Evolutionary conservation across 352 stramenopile species (phyloP).

Genomic region (Halophytophthora polymorphica): DNA sequence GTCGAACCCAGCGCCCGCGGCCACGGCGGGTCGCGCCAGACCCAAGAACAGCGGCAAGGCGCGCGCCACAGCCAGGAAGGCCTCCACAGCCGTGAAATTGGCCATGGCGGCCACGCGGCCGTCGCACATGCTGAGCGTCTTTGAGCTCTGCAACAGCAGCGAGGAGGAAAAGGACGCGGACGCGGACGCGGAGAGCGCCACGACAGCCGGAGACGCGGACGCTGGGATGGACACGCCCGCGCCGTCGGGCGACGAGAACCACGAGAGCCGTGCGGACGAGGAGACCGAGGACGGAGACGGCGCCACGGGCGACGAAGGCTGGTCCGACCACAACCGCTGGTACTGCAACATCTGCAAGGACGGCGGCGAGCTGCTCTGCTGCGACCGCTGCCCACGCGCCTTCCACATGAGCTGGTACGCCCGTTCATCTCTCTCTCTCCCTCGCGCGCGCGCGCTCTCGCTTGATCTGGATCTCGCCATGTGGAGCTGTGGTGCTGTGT

Average conservation of each 20-base stretch:
- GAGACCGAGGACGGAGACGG: constrained; percentile 35
- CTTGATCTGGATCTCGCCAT: too few relatives aligned
- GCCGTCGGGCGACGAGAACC: constrained; percentile 35
- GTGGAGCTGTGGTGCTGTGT: too few relatives aligned
- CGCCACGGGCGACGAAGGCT: constrained; percentile 51
- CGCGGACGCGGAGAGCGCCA: constrained; percentile 26
- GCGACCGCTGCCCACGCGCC: constrained; percentile 88
- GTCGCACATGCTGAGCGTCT: constrained; percentile 71
- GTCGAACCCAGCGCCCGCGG: not conserved
- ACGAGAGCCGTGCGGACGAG: constrained; percentile 9
- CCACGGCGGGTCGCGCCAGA: constrained; percentile 2
- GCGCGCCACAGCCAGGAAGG: constrained; percentile 7
- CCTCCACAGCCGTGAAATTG: not conserved
- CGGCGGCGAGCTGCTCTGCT: constrained; percentile 87
- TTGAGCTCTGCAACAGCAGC: constrained; percentile 69
- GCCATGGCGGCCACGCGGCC: constrained; percentile 14
- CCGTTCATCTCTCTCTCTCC: constrained; percentile 1
- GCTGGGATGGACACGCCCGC: constrained; percentile 29
- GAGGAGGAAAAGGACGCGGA: constrained; percentile 36
- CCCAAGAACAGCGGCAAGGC: constrained; percentile 33
- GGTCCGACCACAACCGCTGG: constrained; percentile 86
- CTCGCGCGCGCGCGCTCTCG: too few relatives aligned
- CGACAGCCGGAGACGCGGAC: constrained; percentile 25
- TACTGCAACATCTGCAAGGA: constrained; percentile 92
- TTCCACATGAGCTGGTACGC: constrained; percentile 90